Evolutionary conservation across 23 red algal species (phyloP), one percentile per base, ranked within the genome.

Genomic region (Gracilaria vermiculophylla): DNA sequence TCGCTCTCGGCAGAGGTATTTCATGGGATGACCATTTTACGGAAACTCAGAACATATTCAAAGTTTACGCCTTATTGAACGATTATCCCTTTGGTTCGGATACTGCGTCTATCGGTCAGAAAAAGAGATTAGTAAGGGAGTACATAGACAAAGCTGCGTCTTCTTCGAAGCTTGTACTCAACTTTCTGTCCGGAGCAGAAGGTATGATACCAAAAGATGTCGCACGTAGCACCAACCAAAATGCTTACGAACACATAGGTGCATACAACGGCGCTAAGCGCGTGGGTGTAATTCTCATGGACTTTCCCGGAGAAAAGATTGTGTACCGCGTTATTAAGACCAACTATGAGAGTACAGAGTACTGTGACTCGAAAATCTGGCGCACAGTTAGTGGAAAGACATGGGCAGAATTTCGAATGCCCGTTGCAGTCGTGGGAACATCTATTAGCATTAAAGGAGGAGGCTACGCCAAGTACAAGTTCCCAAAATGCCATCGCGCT

Each of bases 211-310:
- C 81, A 8, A 71, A 85, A 17, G 61, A 71, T 41, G 62, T 85
- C 21, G 81, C 81, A 5, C 40, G 41, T 3, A 39, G 24, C 4
- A 85, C 81, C 5, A 85, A 85, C 29, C 81, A 69, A 39, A 55
- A 55, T 37, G 81, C 81, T 15, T 85, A 85, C 17, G 47, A 71
- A 14, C 41, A 69, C 20, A 85, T 85, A 3, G 81, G 81, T 1
- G 20, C 41, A 5, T 71, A 70, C 64, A 34, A 33, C 4, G 81
- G 42, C 20, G 42, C 61, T 3, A 51, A 73, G 43, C 37, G 41
- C 20, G 41, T 85, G 19, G 81, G 81, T 4, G 81, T 85, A 16
- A 71, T 85, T 17, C 71, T 72, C 41, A 85, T 85, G 81, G 81
- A 85, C 42, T 85, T 54, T 29, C 61, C 81, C 1, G 81, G 81